These are phyloP conservation scores for Rhododendron simsii DNA, from an alignment of 148 eudicot species.

Conservation along the genomic window DNA sequence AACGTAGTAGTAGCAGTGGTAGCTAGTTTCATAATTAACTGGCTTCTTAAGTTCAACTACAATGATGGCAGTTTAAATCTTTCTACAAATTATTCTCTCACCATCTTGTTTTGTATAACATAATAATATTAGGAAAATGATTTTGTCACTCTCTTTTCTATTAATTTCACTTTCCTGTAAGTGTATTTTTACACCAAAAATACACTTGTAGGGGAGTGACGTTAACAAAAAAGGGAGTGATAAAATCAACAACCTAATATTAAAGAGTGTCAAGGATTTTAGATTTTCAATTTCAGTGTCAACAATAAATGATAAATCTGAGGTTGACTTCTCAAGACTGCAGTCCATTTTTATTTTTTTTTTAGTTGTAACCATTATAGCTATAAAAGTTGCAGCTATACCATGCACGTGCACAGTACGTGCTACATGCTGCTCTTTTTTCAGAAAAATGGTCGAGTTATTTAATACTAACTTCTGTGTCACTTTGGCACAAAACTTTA, in stretches of 20 bases:
- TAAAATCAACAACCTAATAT: too few relatives aligned
- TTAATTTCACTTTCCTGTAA: too few relatives aligned
- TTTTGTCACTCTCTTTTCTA: too few relatives aligned
- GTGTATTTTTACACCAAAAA: too few relatives aligned
- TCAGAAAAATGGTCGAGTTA: background rate
- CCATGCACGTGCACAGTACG: background rate
- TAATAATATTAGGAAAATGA: too few relatives aligned
- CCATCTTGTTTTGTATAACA: too few relatives aligned
- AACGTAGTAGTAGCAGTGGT: too few relatives aligned
- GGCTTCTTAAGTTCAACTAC: background rate
- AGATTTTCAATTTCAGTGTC: background rate
- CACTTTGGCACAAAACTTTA: background rate
- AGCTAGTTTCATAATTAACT: too few relatives aligned
- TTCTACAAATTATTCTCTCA: too few relatives aligned
- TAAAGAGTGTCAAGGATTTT: background rate
- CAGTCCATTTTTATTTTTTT: background rate
- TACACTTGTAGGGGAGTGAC: too few relatives aligned
- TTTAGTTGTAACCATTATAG: background rate
- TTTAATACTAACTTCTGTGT: background rate
- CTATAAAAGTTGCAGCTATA: background rate
- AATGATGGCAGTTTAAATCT: background rate
- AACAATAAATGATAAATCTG: background rate
- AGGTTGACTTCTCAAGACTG: constrained; percentile 5
- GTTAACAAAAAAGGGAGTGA: too few relatives aligned
- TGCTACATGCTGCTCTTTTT: background rate